phyloP scores from a whole-genome alignment of 371 early-diverging fungal species.

The Lichtheimia hyalospora region DNA sequence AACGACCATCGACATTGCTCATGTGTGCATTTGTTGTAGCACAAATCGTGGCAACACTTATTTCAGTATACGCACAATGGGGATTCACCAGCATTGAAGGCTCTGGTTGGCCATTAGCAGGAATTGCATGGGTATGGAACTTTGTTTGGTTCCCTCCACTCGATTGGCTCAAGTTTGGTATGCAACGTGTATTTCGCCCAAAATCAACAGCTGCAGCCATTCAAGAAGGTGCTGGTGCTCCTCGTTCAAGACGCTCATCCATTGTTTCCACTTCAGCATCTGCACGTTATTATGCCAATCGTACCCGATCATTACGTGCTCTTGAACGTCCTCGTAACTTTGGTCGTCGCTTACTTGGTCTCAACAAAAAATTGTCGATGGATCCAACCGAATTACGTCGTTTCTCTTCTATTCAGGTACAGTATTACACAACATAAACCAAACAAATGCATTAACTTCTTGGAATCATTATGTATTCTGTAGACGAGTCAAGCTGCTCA shows the following conservation, averaged over 20 bases:
- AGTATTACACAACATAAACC: not conserved
- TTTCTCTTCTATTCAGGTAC: conserved; percentile 42
- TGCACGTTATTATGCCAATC: conserved; percentile 44
- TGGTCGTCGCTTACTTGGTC: conserved; percentile 30
- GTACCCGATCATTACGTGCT: conserved; percentile 41
- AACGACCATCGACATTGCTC: conserved; percentile 51
- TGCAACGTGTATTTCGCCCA: conserved; percentile 58
- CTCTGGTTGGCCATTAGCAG: conserved; percentile 56
- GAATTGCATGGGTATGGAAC: conserved; percentile 78
- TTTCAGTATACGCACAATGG: conserved; percentile 60
- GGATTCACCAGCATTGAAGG: conserved; percentile 51
- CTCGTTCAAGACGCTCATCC: conserved; percentile 31
- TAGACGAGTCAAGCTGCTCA: conserved; percentile 13
- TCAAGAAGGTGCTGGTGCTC: not conserved
- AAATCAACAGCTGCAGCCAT: conserved; percentile 2
- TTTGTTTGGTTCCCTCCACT: conserved; percentile 74
- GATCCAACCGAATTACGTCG: conserved; percentile 57
- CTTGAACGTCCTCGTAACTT: conserved; percentile 40
- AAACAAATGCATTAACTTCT: not conserved
- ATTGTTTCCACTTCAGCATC: conserved; percentile 33
- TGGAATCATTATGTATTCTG: not conserved
- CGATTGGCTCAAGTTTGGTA: conserved; percentile 74
- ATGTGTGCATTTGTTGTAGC: conserved; percentile 53
- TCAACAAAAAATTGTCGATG: conserved; percentile 36
- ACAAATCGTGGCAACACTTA: conserved; percentile 54